Conservation (phyloP, 225 moss, liverwort and hornwort species). For the Pseudoscleropodium purum region DNA sequence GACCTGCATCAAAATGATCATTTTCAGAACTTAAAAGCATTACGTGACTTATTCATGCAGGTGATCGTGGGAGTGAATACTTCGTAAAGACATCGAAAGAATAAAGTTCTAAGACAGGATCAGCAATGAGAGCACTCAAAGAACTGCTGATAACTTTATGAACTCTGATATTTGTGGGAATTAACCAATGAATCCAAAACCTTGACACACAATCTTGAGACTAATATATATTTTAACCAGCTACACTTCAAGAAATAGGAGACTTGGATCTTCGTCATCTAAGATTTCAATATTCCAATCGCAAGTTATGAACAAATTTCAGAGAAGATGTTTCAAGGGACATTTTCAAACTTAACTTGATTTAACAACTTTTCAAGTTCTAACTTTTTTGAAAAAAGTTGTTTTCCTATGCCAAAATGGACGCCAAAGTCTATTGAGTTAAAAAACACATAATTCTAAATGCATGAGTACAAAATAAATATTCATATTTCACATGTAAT, state of each 20-base stretch:
- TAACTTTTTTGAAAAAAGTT: too few species aligned
- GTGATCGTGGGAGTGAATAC: not conserved
- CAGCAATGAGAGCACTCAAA: not conserved
- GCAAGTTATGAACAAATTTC: too few species aligned
- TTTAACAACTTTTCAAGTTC: too few species aligned
- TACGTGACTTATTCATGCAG: not conserved
- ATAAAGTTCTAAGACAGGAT: not conserved
- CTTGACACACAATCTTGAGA: not conserved
- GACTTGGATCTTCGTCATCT: not conserved
- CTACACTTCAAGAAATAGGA: not conserved
- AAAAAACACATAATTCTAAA: too few species aligned
- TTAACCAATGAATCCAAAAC: not conserved
- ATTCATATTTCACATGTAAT: too few species aligned
- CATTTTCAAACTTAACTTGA: too few species aligned
- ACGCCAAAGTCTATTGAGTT: too few species aligned
- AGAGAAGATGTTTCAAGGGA: too few species aligned
- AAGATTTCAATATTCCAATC: too few species aligned
- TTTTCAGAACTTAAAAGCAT: not conserved
- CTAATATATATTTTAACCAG: too few species aligned
- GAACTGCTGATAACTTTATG: not conserved
- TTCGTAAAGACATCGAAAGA: not conserved
- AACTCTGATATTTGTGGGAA: not conserved
- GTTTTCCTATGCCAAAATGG: too few species aligned
- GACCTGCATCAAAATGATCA: not conserved
- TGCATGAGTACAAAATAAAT: too few species aligned